Conservation (phyloP, 768 basidiomycete species). For the Lactarius vividus region DNA sequence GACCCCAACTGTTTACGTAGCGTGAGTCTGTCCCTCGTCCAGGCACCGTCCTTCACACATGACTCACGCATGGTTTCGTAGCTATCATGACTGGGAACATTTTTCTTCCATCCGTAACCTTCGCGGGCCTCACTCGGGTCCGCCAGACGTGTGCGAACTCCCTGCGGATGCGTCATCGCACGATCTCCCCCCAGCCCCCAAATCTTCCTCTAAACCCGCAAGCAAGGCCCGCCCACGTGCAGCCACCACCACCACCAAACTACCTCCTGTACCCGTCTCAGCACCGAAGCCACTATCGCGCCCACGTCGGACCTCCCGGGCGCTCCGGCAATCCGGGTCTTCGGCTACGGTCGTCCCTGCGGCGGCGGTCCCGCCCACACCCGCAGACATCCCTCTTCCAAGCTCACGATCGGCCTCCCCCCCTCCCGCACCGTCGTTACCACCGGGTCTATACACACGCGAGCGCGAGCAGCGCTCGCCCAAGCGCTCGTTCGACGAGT, state of each 20-base stretch:
- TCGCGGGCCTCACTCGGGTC: conserved; percentile 75
- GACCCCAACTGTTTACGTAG: conserved; percentile 68
- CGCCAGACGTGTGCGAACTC: conserved; percentile 60
- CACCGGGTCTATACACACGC: conserved; percentile 31
- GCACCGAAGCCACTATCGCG: conserved; percentile 22
- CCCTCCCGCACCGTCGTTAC: conserved; percentile 31
- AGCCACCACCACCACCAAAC: conserved; percentile 16
- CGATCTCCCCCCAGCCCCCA: conserved; percentile 34
- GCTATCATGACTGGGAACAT: conserved; percentile 94
- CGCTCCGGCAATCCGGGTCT: conserved; percentile 10
- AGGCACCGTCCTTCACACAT: conserved; percentile 18
- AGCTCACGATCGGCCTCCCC: conserved; percentile 39
- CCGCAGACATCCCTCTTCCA: conserved; percentile 39
- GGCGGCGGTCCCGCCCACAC: conserved; percentile 29
- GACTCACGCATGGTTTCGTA: conserved; percentile 31
- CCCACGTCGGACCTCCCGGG: conserved; percentile 20
- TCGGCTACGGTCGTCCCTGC: conserved; percentile 14
- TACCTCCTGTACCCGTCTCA: conserved; percentile 24
- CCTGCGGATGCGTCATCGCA: conserved; percentile 36
- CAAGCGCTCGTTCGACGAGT: conserved; percentile 60
- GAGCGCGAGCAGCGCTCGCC: conserved; percentile 45
- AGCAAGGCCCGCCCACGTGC: conserved; percentile 30
- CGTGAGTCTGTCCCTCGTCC: conserved; percentile 53
- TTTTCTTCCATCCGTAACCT: conserved; percentile 92
- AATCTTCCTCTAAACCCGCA: conserved; percentile 27